These are phyloP conservation scores for Spizellomyces punctatus DNA, from an alignment of 192 early-diverging fungal species.

Conservation along the genomic window DNA sequence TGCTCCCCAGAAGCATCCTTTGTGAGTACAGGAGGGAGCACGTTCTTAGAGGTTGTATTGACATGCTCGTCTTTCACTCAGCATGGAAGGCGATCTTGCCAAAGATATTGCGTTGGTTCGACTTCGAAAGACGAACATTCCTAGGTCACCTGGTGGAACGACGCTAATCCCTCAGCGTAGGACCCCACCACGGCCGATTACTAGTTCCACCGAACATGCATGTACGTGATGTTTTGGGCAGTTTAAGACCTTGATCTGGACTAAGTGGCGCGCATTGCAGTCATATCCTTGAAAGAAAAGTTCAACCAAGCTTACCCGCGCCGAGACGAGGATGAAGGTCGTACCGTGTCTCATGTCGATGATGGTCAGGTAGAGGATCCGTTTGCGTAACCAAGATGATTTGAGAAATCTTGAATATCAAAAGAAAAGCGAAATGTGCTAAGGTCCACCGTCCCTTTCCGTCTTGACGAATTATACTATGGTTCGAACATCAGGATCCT, in stretches of 20 bases:
- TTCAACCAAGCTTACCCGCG: conserved; percentile 24
- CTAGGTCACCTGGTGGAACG: conserved; percentile 31
- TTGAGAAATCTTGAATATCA: not conserved
- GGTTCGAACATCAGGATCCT: not conserved
- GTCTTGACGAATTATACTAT: not conserved
- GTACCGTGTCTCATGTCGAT: not conserved
- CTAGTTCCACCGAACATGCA: conserved; percentile 2
- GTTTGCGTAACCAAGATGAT: conserved; percentile 3
- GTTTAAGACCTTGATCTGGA: not conserved
- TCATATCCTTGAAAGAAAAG: conserved; percentile 17
- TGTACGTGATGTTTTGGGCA: conserved; percentile 4
- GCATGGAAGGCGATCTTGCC: not conserved
- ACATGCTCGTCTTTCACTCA: no score
- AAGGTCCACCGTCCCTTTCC: not conserved
- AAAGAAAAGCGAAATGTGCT: not conserved
- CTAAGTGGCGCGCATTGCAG: not conserved
- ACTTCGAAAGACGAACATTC: conserved; percentile 25
- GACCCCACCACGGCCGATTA: not conserved
- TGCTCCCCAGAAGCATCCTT: no score
- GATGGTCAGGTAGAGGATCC: conserved; percentile 2
- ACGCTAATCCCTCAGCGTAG: conserved; percentile 29
- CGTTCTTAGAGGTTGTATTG: no score
- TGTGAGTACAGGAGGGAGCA: no score
- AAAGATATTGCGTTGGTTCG: conserved; percentile 5
- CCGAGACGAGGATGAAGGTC: not conserved